Evolutionary conservation across 495 filamentous ascomycete genomes (phyloP), one percentile per base, ranked within the genome.

Genomic region (Apiosordaria backusii): DNA sequence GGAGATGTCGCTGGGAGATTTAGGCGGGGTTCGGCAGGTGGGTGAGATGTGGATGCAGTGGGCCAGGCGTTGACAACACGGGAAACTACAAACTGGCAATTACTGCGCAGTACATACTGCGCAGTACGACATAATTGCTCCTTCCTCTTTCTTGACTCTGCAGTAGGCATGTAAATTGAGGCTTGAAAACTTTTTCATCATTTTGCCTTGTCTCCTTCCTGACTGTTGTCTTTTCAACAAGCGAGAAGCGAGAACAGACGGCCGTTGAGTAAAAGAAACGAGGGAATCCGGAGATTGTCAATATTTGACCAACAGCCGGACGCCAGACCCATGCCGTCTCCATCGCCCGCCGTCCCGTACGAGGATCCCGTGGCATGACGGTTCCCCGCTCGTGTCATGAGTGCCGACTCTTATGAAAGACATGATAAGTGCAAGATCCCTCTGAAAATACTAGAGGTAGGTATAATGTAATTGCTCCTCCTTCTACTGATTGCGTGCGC

Each of bases 21-120:
- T 67, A 65, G 65, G 70, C 70, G 67, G 67, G 67, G 62, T 65
- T 60, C 65, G 67, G 55, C 61, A 67, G 55, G 65, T 50, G 50
- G 64, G 61, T 24, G 22, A 10, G 57, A 2, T 57, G 55, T 23
- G n/a, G 55, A 13, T 61, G 53, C 27, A 7, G 27, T 29, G 27
- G 35, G 35, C 35, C 35, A 45, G 66, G 68, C 64, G 64, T 64
- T 65, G 67, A 68, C 67, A 68, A 63, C 59, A 63, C 65, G 59
- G 66, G 66, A 63, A 63, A 60, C 63, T 59, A 65, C 50, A 62
- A 70, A 62, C 61, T 70, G 61, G 65, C 23, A 61, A 67, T 70
- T 63, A 62, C 63, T 9, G 59, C 26, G 40, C n/a, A 70, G 67
- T 63, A 66, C 65, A 40, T 54, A 58, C 45, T n/a, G n/a, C n/a